A percentile compares a stretch with the other conserved stretches of the same genome.
Conservation (phyloP, 176 grass and related monocot species). For the Thinopyrum elongatum region DNA sequence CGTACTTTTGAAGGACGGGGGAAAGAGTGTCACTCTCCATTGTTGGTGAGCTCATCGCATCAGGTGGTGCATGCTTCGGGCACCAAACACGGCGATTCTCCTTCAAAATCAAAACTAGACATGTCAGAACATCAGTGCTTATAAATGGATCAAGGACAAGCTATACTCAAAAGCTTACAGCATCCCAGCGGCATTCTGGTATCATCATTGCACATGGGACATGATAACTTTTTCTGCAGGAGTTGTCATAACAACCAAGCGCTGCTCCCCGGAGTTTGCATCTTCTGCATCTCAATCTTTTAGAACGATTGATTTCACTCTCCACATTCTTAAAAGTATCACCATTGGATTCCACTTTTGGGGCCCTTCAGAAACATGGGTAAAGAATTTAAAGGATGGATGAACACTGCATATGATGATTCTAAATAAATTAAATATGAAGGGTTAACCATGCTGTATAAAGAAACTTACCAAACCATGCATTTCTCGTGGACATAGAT, state of each 20-base stretch:
- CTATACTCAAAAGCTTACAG: constrained; percentile 35
- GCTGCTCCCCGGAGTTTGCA: constrained; percentile 52
- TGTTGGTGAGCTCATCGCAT: not conserved
- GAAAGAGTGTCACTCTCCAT: not conserved
- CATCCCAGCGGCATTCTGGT: constrained; percentile 56
- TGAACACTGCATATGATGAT: constrained; percentile 4
- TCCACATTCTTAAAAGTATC: constrained; percentile 49
- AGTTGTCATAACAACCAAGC: constrained; percentile 40
- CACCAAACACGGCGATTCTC: not conserved
- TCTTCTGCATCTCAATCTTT: constrained; percentile 45
- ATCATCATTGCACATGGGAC: constrained; percentile 51
- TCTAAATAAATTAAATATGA: not conserved
- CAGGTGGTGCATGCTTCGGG: constrained; percentile 36
- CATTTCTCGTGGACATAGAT: constrained; percentile 64
- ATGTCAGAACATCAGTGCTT: constrained; percentile 5
- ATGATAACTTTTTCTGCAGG: constrained; percentile 43
- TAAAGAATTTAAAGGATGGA: not conserved
- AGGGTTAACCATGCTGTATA: not conserved
- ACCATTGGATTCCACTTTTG: constrained; percentile 33
- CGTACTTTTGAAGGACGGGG: constrained; percentile 10
- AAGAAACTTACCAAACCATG: constrained; percentile 48
- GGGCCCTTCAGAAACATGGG: constrained; percentile 48
- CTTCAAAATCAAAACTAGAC: constrained; percentile 6
- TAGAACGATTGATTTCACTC: constrained; percentile 56
- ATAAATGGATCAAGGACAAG: not conserved